These are phyloP conservation scores for Paxillus rubicundulus DNA, from an alignment of 768 basidiomycete species.

Conservation along the genomic window DNA sequence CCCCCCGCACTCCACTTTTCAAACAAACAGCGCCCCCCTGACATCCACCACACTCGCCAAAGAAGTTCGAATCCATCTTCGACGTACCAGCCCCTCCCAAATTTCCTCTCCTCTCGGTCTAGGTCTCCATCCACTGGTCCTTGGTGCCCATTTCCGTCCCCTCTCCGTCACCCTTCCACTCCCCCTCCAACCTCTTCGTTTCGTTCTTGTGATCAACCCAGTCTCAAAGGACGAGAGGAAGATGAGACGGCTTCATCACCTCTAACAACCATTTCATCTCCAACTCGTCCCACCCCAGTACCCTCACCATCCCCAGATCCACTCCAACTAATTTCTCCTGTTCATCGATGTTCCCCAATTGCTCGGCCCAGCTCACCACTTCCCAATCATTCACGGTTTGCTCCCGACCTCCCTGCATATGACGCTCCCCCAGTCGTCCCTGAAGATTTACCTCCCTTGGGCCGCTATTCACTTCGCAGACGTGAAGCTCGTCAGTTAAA, in stretches of 20 bases:
- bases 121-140: constrained; percentile 15
- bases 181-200: constrained; percentile 18
- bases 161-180: constrained; percentile 12
- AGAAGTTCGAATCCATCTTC: constrained; percentile 1
- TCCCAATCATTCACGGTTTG: background rate
- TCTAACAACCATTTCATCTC: constrained; percentile 20
- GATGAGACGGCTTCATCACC: constrained; percentile 14
- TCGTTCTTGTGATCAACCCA: constrained; percentile 1
- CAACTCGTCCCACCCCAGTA: constrained; percentile 2
- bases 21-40: background rate
- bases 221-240: background rate
- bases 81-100: background rate
- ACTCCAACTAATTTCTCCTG: constrained; percentile 13
- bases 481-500: constrained; percentile 55
- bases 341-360: background rate
- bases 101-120: constrained; percentile 8
- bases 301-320: constrained; percentile 23
- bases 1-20: background rate
- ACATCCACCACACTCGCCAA: background rate
- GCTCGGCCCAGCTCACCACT: background rate
- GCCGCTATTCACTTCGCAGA: constrained; percentile 54
- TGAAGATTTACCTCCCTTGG: constrained; percentile 15
- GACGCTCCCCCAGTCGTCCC: constrained; percentile 6
- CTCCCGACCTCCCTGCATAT: constrained; percentile 5
- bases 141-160: constrained; percentile 14